phyloP scores from a whole-genome alignment of 2,329 filamentous ascomycete species.

The Podosphaera fusca region DNA sequence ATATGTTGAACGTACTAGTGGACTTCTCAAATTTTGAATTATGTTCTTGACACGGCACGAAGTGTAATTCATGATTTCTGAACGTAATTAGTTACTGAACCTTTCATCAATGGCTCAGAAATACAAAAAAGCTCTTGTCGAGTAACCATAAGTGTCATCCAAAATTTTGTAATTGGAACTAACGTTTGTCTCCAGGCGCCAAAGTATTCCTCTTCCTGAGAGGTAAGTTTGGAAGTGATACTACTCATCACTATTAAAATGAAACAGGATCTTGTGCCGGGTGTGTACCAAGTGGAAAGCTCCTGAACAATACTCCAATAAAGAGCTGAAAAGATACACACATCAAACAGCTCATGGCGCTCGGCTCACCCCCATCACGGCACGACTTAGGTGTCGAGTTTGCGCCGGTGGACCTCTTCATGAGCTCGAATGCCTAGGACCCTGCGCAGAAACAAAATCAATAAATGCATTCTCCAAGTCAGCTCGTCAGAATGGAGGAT shows the following conservation, averaged over 20 bases:
- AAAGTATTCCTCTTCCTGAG: neutral
- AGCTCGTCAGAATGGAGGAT: conserved; percentile 18
- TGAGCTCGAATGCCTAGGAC: conserved; percentile 24
- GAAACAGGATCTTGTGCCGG: conserved; percentile 15
- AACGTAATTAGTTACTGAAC: neutral
- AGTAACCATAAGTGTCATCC: neutral
- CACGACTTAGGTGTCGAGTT: conserved; percentile 18
- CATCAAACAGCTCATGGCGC: conserved; percentile 5
- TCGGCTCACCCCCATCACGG: conserved; percentile 5
- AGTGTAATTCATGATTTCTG: too few species aligned
- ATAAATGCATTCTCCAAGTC: conserved; percentile 26
- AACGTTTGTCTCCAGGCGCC: neutral
- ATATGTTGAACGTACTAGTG: too few species aligned
- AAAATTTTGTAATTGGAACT: neutral
- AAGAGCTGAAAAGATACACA: conserved; percentile 20
- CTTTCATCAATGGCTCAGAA: neutral
- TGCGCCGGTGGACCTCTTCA: conserved; percentile 22
- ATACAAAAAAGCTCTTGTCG: neutral
- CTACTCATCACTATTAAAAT: neutral
- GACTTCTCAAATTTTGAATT: too few species aligned
- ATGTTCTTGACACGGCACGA: too few species aligned
- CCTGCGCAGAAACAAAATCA: conserved; percentile 22
- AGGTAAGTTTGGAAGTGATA: neutral
- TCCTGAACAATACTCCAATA: conserved; percentile 21
- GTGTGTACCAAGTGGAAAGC: conserved; percentile 21